Evolutionary conservation across 495 filamentous ascomycete species (phyloP).

Genomic region (Daldinia caldariorum): DNA sequence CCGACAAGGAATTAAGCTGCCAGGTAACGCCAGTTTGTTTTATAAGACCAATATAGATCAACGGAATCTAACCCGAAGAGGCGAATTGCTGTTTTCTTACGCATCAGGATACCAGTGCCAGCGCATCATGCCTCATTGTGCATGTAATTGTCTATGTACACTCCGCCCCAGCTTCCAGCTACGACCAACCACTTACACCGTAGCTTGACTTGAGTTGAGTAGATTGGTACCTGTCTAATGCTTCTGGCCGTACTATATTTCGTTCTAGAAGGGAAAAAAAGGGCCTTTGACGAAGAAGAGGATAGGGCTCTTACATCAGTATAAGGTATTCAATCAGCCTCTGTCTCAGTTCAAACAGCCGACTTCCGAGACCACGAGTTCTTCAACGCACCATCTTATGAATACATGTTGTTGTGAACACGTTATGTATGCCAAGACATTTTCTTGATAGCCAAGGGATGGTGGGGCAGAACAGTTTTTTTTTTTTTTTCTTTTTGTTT

Average conservation of each 20-base stretch:
- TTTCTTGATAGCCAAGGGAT: constrained; percentile 29
- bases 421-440: constrained; percentile 34
- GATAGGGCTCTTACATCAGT: not conserved
- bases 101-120: constrained; percentile 39
- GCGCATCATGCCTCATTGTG: constrained; percentile 42
- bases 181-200: constrained; percentile 33
- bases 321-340: not conserved
- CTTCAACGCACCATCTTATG: constrained; percentile 15
- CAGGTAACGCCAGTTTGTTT: constrained; percentile 30
- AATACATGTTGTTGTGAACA: constrained; percentile 15
- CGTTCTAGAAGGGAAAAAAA: constrained; percentile 10
- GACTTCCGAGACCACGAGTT: constrained; percentile 25
- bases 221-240: not conserved
- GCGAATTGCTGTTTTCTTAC: constrained; percentile 41
- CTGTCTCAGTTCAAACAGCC: constrained; percentile 8
- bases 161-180: constrained; percentile 18
- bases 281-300: not conserved
- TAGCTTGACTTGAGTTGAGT: constrained; percentile 14
- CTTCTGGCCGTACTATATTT: constrained; percentile 12
- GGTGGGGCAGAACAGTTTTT: constrained; percentile 25
- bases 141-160: constrained; percentile 27
- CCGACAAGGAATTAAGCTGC: constrained; percentile 20
- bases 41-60: constrained; percentile 39
- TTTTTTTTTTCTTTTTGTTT: constrained; percentile 9
- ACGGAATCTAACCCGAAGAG: constrained; percentile 41